A percentile compares a stretch with the other conserved stretches of the same genome.
phyloP scores from a whole-genome alignment of 2,329 filamentous ascomycete species.

The Pseudogymnoascus sp. region DNA sequence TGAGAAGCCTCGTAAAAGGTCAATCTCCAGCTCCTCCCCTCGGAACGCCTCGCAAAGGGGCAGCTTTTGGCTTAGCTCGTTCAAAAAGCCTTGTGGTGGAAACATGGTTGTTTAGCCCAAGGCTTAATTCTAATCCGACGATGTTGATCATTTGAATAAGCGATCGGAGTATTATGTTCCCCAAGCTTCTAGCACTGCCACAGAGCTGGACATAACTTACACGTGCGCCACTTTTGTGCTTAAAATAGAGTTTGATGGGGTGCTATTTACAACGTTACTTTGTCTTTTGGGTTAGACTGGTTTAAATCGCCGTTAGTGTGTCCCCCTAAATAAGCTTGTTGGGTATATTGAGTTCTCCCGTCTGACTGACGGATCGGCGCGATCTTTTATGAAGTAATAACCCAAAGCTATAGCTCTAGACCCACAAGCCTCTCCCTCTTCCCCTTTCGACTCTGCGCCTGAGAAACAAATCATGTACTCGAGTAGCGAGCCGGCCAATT shows the following conservation, averaged over 20 bases:
- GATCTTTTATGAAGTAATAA: background rate
- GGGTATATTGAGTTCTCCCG: background rate
- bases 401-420: background rate
- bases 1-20: background rate
- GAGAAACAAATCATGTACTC: background rate
- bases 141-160: background rate
- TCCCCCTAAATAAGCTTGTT: background rate
- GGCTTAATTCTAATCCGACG: background rate
- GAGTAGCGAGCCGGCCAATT: background rate
- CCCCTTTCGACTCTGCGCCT: background rate
- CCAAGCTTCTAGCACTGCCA: background rate
- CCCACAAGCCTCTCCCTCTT: background rate
- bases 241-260: background rate
- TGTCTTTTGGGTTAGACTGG: background rate
- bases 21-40: background rate
- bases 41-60: background rate
- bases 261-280: background rate
- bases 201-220: background rate
- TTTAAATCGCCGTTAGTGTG: background rate
- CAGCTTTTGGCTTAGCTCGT: background rate
- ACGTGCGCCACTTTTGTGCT: background rate
- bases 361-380: background rate
- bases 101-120: background rate
- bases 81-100: background rate
- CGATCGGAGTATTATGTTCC: background rate